A percentile compares a stretch with the other conserved stretches of the same genome.
These are phyloP conservation scores for Urochloa ruziziensis DNA, from an alignment of 176 grass and related monocot genomes.

Conservation along the genomic window DNA sequence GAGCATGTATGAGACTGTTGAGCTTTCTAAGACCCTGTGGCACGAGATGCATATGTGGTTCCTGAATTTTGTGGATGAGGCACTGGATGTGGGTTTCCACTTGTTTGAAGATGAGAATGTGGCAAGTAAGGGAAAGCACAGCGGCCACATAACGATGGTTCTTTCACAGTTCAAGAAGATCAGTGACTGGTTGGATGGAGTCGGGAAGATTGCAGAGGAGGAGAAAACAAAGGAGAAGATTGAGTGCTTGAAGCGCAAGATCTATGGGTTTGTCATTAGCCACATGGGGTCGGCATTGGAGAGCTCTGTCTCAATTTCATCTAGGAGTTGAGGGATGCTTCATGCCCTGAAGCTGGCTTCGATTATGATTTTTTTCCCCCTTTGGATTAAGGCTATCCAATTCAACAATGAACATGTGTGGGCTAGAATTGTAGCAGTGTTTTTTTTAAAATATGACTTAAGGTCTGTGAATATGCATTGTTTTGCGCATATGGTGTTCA, in stretches of 20 bases:
- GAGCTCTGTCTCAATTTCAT: constrained; percentile 49
- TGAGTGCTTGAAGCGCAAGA: constrained; percentile 71
- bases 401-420: neutral
- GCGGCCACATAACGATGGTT: constrained; percentile 51
- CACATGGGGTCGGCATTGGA: constrained; percentile 78
- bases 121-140: constrained; percentile 40
- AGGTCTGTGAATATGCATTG: neutral
- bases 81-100: too few relatives aligned
- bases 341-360: neutral
- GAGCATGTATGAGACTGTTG: constrained; percentile 48
- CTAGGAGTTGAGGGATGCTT: constrained; percentile 25
- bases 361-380: too few relatives aligned
- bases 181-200: constrained; percentile 82
- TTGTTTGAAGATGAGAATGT: constrained; percentile 56
- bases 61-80: constrained; percentile 75
- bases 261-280: constrained; percentile 87
- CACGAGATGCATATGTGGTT: constrained; percentile 81
- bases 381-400: neutral
- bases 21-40: constrained; percentile 38
- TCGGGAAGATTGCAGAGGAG: constrained; percentile 57
- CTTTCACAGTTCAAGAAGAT: constrained; percentile 85
- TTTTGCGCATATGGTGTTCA: neutral
- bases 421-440: neutral
- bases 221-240: constrained; percentile 59
- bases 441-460: too few relatives aligned